These are phyloP conservation scores for Pyricularia grisea DNA, from an alignment of 2,329 filamentous ascomycete genomes.

Conservation along the genomic window DNA sequence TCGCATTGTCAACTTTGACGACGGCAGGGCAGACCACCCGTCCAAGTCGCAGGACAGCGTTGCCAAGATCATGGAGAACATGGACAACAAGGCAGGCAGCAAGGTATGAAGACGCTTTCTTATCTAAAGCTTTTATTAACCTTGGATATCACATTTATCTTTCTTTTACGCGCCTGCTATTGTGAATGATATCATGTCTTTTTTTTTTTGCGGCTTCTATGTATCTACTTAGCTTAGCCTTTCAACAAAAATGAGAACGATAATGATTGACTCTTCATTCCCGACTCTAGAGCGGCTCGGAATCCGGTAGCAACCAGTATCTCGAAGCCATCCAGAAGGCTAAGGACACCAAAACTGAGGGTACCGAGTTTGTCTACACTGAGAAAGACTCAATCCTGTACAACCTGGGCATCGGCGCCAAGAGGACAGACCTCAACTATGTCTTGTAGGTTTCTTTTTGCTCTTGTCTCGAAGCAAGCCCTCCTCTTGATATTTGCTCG, in stretches of 20 bases:
- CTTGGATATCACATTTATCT: conserved; percentile 12
- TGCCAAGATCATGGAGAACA: conserved; percentile 70
- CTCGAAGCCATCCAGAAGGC: conserved; percentile 68
- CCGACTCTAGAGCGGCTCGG: conserved; percentile 14
- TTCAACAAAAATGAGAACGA: conserved; percentile 4
- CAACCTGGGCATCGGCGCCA: conserved; percentile 89
- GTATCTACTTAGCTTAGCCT: not conserved
- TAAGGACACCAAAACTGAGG: conserved; percentile 58
- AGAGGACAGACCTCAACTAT: conserved; percentile 76
- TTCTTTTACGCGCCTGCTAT: not conserved
- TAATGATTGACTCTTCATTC: conserved; percentile 9
- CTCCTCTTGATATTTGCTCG: not conserved
- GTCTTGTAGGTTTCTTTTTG: conserved; percentile 49
- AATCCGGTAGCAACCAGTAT: conserved; percentile 47
- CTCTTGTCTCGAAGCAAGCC: not conserved
- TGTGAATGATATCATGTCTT: not conserved
- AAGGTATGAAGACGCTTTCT: conserved; percentile 43
- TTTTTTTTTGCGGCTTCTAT: not conserved
- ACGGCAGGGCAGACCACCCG: conserved; percentile 80
- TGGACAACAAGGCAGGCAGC: conserved; percentile 62
- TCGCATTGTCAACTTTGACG: conserved; percentile 77
- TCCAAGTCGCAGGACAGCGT: conserved; percentile 67
- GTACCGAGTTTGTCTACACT: conserved; percentile 71
- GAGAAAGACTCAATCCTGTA: conserved; percentile 90
- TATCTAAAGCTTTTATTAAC: conserved; percentile 7